phyloP scores from a whole-genome alignment of 2,329 filamentous ascomycete species.

The Metarhizium humberi region DNA sequence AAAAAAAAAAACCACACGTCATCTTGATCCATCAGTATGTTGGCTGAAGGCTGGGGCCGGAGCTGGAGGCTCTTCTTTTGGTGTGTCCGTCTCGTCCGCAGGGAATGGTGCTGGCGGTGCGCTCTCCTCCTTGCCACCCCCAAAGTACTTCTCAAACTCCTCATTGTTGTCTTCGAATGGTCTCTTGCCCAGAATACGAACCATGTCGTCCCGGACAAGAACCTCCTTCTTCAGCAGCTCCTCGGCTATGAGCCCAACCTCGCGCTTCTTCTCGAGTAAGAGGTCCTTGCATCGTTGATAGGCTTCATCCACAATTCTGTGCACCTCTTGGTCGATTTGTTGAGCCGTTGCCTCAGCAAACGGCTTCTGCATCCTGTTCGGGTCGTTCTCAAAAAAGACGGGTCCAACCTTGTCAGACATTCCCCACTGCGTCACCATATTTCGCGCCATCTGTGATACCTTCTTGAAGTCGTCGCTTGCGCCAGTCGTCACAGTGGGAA shows the following conservation, averaged over 20 bases:
- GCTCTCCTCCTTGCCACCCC: conserved; percentile 46
- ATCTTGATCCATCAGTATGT: conserved; percentile 6
- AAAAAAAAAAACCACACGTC: conserved; percentile 6
- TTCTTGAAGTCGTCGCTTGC: conserved; percentile 98
- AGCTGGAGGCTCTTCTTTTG: conserved; percentile 24
- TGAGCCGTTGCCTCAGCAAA: conserved; percentile 92
- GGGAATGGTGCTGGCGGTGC: conserved; percentile 46
- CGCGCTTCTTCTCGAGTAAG: conserved; percentile 73
- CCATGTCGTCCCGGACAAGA: conserved; percentile 82
- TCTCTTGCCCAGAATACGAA: conserved; percentile 74
- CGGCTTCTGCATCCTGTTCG: conserved; percentile 81
- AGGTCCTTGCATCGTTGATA: conserved; percentile 85
- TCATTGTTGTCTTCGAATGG: conserved; percentile 78
- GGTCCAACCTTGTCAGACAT: conserved; percentile 95
- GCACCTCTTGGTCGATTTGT: conserved; percentile 85
- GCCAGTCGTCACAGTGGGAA: conserved; percentile 90
- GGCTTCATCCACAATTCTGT: conserved; percentile 82
- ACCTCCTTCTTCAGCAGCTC: conserved; percentile 90
- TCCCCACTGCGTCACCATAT: conserved; percentile 99
- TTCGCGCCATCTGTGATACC: conserved; percentile 88
- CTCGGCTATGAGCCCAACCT: conserved; percentile 84
- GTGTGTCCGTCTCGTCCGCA: conserved; percentile 29
- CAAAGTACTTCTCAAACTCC: conserved; percentile 94
- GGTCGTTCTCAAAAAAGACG: conserved; percentile 78
- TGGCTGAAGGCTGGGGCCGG: conserved; percentile 30